phyloP scores from a whole-genome alignment of 2,329 filamentous ascomycete species.

The Arthrobotrys pseudoclavata region DNA sequence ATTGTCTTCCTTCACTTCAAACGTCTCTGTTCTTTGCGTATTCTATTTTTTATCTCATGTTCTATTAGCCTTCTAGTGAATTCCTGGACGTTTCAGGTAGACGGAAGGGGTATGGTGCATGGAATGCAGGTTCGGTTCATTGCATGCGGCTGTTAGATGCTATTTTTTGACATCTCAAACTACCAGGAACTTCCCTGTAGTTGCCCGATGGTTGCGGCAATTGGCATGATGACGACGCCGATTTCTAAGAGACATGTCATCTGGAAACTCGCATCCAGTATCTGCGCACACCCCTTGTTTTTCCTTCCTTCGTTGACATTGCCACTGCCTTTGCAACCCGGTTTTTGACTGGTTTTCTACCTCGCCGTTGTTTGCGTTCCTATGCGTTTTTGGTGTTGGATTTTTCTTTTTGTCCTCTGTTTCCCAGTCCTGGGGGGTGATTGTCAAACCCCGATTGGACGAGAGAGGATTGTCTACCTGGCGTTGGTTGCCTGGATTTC shows the following conservation, averaged over 20 bases:
- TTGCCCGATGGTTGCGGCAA: slow-evolving; percentile 50
- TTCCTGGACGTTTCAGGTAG: slow-evolving; percentile 47
- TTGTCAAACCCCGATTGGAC: slow-evolving; percentile 42
- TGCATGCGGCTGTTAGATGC: slow-evolving; percentile 43
- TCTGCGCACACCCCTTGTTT: slow-evolving; percentile 3
- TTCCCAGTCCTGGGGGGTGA: slow-evolving; percentile 19
- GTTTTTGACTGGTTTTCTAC: slow-evolving; percentile 21
- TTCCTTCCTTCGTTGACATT: not conserved
- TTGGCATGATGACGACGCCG: slow-evolving; percentile 39
- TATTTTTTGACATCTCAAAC: slow-evolving; percentile 55
- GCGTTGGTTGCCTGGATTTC: slow-evolving; percentile 55
- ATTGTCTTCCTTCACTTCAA: slow-evolving; percentile 23
- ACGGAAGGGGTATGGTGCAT: slow-evolving; percentile 44
- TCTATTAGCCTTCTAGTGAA: slow-evolving; percentile 21
- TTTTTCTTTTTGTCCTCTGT: slow-evolving; percentile 56
- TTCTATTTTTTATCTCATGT: slow-evolving; percentile 10
- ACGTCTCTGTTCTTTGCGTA: slow-evolving; percentile 15
- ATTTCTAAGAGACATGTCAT: slow-evolving; percentile 35
- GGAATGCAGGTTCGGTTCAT: slow-evolving; percentile 41
- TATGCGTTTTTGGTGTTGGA: slow-evolving; percentile 52
- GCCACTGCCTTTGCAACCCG: slow-evolving; percentile 14
- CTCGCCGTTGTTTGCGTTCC: slow-evolving; percentile 17
- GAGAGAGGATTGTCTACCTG: slow-evolving; percentile 52
- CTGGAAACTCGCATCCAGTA: slow-evolving; percentile 20
- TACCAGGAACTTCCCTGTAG: slow-evolving; percentile 24